Conservation (phyloP, 768 basidiomycete species). For the Mycena chlorophos region DNA sequence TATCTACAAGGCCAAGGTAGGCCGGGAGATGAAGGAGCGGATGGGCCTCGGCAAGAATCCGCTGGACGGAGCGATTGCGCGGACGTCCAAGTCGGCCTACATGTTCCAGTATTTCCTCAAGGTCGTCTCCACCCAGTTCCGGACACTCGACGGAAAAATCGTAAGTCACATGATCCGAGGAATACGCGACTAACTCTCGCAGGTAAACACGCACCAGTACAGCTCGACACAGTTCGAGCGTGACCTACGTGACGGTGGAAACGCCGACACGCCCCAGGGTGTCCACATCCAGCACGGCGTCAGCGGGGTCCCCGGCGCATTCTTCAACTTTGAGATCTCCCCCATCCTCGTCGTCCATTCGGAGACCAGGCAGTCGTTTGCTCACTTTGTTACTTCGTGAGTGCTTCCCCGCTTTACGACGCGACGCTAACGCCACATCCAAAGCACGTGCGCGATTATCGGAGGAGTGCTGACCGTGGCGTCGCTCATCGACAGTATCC, state of each 20-base stretch:
- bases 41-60: slow-evolving; percentile 78
- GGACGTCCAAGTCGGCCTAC: slow-evolving; percentile 78
- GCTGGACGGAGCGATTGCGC: slow-evolving; percentile 63
- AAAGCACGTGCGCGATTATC: slow-evolving; percentile 93
- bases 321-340: slow-evolving; percentile 96
- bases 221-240: slow-evolving; percentile 96
- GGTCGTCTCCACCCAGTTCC: slow-evolving; percentile 94
- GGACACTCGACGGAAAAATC: slow-evolving; percentile 70
- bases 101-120: slow-evolving; percentile 99
- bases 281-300: slow-evolving; percentile 75
- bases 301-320: slow-evolving; percentile 77
- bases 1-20: slow-evolving; percentile 59
- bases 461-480: slow-evolving; percentile 97
- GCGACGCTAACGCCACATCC: slow-evolving; percentile 3
- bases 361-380: slow-evolving; percentile 91
- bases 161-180: slow-evolving; percentile 40
- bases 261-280: slow-evolving; percentile 60
- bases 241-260: slow-evolving; percentile 66
- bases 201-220: slow-evolving; percentile 92
- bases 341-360: slow-evolving; percentile 92
- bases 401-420: slow-evolving; percentile 32
- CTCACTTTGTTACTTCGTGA: slow-evolving; percentile 96
- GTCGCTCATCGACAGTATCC: slow-evolving; percentile 79
- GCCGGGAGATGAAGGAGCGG: slow-evolving; percentile 63
- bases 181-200: slow-evolving; percentile 1